Base-by-base conservation (phyloP, 176 grass and related monocot genomes). In the Paspalum vaginatum region DNA sequence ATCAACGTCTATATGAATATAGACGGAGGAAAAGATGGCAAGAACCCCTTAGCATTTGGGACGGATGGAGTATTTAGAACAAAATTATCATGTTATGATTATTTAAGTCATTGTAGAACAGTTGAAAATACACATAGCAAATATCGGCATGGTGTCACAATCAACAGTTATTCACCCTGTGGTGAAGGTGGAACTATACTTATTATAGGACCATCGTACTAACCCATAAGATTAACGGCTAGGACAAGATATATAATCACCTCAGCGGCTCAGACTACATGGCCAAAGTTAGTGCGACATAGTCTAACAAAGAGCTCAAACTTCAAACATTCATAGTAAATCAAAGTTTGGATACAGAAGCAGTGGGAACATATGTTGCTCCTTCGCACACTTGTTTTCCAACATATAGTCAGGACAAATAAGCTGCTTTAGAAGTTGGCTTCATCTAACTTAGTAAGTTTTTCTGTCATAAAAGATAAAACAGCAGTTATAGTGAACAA, bases 391-490 rank as follows among this genome's bases (percentile, higher is more conserved):
- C 6, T 6, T 13, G n/a, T 21, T 57, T 22, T 27, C 25, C 52
- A n/a, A 65, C 54, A 68, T 25, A 62, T 54, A 55, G 45, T 13
- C 53, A 70, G 32, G 26, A 24, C 11, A 85, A 72, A 43, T 21
- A 44, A 9, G 24, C 63, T 70, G 11, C 47, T 80, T 18, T 11
- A 75, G 58, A 20, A 61, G 24, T 54, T 64, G 12, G 41, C 21
- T 77, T 18, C 15, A 56, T 75, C 68, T 75, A 38, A 51, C 22
- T 55, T 38, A 13, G 9, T 61, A 39, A 57, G 26, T 24, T 43
- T 83, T 57, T 6, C 42, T 25, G 25, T 73, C 49, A 73, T 72
- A 27, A 78, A 20, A 14, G 52, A 4, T 13, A 65, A 32, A 32
- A 32, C 32, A 32, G 32, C 42, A 15, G 2, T 78, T 7, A 2